Evolutionary conservation across 1,284 basidiomycete genomes (phyloP), one percentile per base, ranked within the genome.

Genomic region (Phylloporus sp.): DNA sequence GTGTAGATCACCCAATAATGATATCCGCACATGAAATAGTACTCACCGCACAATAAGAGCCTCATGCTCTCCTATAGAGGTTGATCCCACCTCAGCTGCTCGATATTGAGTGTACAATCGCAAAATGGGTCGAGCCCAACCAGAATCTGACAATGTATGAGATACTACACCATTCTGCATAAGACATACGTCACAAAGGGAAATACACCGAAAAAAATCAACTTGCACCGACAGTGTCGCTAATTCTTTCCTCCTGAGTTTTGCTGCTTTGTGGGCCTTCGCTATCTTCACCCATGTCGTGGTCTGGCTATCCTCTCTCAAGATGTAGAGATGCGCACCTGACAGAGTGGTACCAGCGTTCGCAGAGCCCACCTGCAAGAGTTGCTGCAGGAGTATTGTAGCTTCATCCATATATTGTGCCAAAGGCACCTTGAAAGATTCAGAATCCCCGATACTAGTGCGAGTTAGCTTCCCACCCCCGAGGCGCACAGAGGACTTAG

Each of bases 341-440:
- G 87, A 84, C 32, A 86, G 72, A 0, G 86, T 85, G 4, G 90
- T 87, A 3, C 82, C 77, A 6, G 84, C 79, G 37, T 86, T 83
- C 43, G 79, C 77, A 52, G 83, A 76, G 73, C 93, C 91, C 41
- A 99, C 94, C 80, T 99, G 96, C 7, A 99, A 86, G 55, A 99
- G 89, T 72, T 98, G 97, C 58, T 97, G 89, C 32, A 97, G 98
- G n/a, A 45, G 95, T 95, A 79, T 96, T 96, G 77, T 97, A 95
- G 66, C 94, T 96, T 68, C 94, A 85, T 32, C 95, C 92, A 70
- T 93, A 94, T n/a, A 94, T 97, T 79, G 92, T 95, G 4, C 98
- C 98, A 11, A 99, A 86, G 11, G 97, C 97, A 66, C 98, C 97
- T 82, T 98, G 96, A n/a, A 99, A 87, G 71, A 86, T 92, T 73